Evolutionary conservation across 352 stramenopile species (phyloP).

Genomic region (Phytophthora cactorum): DNA sequence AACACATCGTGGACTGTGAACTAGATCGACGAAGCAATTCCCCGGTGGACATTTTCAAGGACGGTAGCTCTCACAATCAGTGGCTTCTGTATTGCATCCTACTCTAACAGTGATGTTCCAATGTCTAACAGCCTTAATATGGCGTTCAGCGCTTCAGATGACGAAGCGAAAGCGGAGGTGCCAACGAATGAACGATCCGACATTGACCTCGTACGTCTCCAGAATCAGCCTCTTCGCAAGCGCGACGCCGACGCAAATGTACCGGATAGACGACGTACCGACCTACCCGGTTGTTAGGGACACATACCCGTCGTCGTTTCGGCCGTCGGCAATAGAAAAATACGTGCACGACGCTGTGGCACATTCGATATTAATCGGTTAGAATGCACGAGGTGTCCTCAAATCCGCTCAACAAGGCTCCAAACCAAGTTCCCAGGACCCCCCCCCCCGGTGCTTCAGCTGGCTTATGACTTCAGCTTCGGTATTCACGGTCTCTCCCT

Average conservation of each 20-base stretch:
- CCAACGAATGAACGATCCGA: background rate
- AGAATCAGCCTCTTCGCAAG: background rate
- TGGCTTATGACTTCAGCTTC: constrained; percentile 4
- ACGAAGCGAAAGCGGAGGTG: background rate
- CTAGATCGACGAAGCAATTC: background rate
- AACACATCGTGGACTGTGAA: constrained; percentile 9
- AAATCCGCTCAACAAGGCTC: background rate
- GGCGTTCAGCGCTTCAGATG: background rate
- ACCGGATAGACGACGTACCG: background rate
- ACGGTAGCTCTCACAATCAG: background rate
- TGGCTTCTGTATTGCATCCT: too few species aligned
- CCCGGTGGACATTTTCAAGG: background rate
- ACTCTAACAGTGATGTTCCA: background rate
- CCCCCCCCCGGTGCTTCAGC: background rate
- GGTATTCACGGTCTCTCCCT: constrained; percentile 5
- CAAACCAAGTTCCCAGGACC: background rate
- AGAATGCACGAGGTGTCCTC: background rate
- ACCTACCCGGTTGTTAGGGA: background rate
- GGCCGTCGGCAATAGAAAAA: constrained; percentile 1
- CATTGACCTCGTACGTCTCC: background rate
- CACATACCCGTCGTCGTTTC: background rate
- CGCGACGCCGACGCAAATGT: background rate
- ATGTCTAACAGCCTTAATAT: background rate
- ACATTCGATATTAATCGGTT: background rate
- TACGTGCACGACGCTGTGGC: background rate